phyloP scores from a whole-genome alignment of 495 filamentous ascomycete species.

The Neurospora sp. region DNA sequence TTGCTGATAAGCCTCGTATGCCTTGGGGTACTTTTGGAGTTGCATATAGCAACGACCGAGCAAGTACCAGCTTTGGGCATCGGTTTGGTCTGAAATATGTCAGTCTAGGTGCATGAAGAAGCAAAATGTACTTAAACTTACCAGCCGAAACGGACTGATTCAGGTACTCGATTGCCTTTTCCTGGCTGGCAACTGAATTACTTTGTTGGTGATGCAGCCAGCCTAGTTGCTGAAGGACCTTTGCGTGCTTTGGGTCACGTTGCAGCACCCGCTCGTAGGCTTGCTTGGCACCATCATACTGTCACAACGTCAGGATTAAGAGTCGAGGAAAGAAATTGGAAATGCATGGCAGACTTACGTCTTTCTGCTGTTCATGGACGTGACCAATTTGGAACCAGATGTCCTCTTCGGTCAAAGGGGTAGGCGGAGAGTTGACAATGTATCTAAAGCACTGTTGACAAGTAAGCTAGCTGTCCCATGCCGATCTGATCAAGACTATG shows the following conservation, averaged over 20 bases:
- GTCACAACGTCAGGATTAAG: slow-evolving; percentile 22
- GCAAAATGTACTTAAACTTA: slow-evolving; percentile 35
- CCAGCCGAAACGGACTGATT: slow-evolving; percentile 94
- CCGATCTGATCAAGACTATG: slow-evolving; percentile 1
- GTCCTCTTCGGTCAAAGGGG: slow-evolving; percentile 91
- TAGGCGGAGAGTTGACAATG: slow-evolving; percentile 86
- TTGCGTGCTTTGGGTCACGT: slow-evolving; percentile 90
- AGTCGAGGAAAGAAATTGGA: not conserved
- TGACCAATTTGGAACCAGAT: slow-evolving; percentile 99
- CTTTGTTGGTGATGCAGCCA: slow-evolving; percentile 98
- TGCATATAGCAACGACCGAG: slow-evolving; percentile 99
- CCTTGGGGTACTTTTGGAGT: slow-evolving; percentile 97
- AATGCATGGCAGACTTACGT: slow-evolving; percentile 50
- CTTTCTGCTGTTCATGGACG: slow-evolving; percentile 98
- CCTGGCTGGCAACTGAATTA: slow-evolving; percentile 77
- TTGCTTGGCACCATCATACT: slow-evolving; percentile 88
- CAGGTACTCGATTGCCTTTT: slow-evolving; percentile 91
- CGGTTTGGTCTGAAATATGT: slow-evolving; percentile 62
- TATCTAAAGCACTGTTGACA: slow-evolving; percentile 82
- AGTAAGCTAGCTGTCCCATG: slow-evolving; percentile 19
- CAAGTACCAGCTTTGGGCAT: slow-evolving; percentile 98
- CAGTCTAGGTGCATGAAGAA: not conserved
- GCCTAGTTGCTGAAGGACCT: slow-evolving; percentile 94
- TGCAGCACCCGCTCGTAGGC: slow-evolving; percentile 92
- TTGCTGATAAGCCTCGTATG: slow-evolving; percentile 98